These are phyloP conservation scores for Penicillium verrucosum DNA, from an alignment of 2,329 filamentous ascomycete genomes.

Conservation along the genomic window DNA sequence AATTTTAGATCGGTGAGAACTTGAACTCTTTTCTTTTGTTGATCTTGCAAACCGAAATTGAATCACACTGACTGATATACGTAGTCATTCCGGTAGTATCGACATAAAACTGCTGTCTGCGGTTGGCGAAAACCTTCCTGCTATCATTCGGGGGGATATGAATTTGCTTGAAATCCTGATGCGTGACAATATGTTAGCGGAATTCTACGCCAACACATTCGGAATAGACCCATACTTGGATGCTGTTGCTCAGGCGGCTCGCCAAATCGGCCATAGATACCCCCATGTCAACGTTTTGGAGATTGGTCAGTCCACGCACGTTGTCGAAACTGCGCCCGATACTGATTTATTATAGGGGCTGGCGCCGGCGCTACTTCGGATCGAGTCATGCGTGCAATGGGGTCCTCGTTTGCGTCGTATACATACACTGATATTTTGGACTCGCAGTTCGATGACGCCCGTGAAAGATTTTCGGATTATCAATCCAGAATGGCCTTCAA, in stretches of 20 bases:
- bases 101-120: conserved; percentile 12
- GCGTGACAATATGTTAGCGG: conserved; percentile 34
- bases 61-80: background rate
- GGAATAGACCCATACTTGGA: conserved; percentile 23
- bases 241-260: conserved; percentile 28
- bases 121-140: conserved; percentile 35
- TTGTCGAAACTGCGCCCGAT: background rate
- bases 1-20: conserved; percentile 11
- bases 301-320: conserved; percentile 20
- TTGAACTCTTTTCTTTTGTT: too few relatives aligned
- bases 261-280: conserved; percentile 39
- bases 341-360: conserved; percentile 11
- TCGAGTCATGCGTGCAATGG: conserved; percentile 9
- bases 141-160: conserved; percentile 33
- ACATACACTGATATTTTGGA: conserved; percentile 48
- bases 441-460: conserved; percentile 42
- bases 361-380: conserved; percentile 16
- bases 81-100: conserved; percentile 7
- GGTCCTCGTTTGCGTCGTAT: conserved; percentile 37
- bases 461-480: conserved; percentile 27
- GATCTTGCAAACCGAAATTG: background rate
- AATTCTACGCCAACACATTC: conserved; percentile 32
- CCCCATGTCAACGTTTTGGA: conserved; percentile 47
- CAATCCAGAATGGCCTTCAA: conserved; percentile 34
- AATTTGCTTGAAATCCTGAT: conserved; percentile 41